These are phyloP conservation scores for Monosporascus sp. DNA, from an alignment of 2,329 filamentous ascomycete genomes.

Conservation along the genomic window DNA sequence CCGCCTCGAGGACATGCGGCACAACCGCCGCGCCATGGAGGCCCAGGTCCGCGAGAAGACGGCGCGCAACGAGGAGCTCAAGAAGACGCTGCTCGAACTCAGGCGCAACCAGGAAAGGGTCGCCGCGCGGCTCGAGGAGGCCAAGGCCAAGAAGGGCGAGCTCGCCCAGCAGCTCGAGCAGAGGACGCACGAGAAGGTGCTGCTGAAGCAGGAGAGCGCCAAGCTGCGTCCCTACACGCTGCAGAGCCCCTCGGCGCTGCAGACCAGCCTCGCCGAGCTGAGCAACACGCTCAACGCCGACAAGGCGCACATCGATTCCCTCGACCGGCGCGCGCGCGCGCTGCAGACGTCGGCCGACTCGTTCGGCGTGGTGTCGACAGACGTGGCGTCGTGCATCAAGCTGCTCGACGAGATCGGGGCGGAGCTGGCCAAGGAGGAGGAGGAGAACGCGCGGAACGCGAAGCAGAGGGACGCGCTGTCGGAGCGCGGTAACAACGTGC, in stretches of 20 bases:
- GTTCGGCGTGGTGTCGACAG: conserved; percentile 75
- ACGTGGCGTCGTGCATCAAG: conserved; percentile 84
- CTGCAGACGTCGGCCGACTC: conserved; percentile 89
- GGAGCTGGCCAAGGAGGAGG: conserved; percentile 88
- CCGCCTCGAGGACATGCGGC: conserved; percentile 73
- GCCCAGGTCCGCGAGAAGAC: conserved; percentile 78
- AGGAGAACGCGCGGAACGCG: conserved; percentile 74
- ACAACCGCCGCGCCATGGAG: conserved; percentile 75
- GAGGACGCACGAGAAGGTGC: conserved; percentile 63
- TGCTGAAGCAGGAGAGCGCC: conserved; percentile 74
- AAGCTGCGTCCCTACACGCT: conserved; percentile 90
- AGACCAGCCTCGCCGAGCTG: conserved; percentile 75
- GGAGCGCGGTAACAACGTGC: conserved; percentile 81
- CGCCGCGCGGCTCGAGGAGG: conserved; percentile 73
- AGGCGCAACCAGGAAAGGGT: conserved; percentile 78
- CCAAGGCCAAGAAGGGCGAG: conserved; percentile 72
- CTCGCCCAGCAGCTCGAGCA: conserved; percentile 68
- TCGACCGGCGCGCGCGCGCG: conserved; percentile 82
- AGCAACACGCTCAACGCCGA: conserved; percentile 72
- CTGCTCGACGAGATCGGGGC: conserved; percentile 78
- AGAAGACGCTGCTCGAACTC: conserved; percentile 73
- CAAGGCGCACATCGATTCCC: conserved; percentile 76
- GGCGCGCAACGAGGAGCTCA: conserved; percentile 79
- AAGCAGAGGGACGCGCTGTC: conserved; percentile 82
- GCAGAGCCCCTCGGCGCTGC: conserved; percentile 78